Evolutionary conservation across 768 basidiomycete genomes (phyloP).

Genomic region (Tylopilus balloui): DNA sequence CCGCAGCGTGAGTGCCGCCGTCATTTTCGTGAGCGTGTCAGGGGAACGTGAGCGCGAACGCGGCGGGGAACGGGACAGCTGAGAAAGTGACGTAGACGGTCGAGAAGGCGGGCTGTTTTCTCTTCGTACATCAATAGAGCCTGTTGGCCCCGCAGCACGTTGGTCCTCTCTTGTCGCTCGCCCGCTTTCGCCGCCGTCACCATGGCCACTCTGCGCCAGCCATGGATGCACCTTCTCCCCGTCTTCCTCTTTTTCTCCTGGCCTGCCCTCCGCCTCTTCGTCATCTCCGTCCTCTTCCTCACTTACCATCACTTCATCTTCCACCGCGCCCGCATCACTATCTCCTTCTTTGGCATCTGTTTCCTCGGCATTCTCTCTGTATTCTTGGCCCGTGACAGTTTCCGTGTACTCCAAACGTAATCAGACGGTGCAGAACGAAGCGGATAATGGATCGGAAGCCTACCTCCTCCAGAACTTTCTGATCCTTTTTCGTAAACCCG

Average conservation of each 20-base stretch:
- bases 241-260: slow-evolving; percentile 32
- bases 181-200: slow-evolving; percentile 15
- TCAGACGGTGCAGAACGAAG: slow-evolving; percentile 17
- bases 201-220: slow-evolving; percentile 3
- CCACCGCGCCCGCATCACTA: slow-evolving; percentile 37
- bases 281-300: slow-evolving; percentile 32
- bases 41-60: slow-evolving; percentile 47
- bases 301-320: slow-evolving; percentile 27
- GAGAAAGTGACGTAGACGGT: slow-evolving; percentile 34
- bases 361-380: slow-evolving; percentile 26
- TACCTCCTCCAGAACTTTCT: slow-evolving; percentile 81
- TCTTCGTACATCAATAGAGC: slow-evolving; percentile 2
- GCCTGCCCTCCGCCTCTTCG: slow-evolving; percentile 37
- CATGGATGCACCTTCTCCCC: slow-evolving; percentile 25
- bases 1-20: slow-evolving; percentile 38
- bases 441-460: slow-evolving; percentile 28
- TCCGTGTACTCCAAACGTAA: slow-evolving; percentile 60
- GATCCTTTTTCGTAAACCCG: slow-evolving; percentile 83
- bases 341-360: slow-evolving; percentile 35
- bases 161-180: slow-evolving; percentile 1
- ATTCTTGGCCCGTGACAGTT: slow-evolving; percentile 38
- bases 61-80: slow-evolving; percentile 50
- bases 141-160: neutral
- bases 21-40: slow-evolving; percentile 39
- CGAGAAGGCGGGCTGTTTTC: slow-evolving; percentile 20